Percentiles rank a stretch among this genome's conserved stretches.
Conservation (phyloP, 2,329 filamentous ascomycete species). For the Ophiosphaerella herpotricha region DNA sequence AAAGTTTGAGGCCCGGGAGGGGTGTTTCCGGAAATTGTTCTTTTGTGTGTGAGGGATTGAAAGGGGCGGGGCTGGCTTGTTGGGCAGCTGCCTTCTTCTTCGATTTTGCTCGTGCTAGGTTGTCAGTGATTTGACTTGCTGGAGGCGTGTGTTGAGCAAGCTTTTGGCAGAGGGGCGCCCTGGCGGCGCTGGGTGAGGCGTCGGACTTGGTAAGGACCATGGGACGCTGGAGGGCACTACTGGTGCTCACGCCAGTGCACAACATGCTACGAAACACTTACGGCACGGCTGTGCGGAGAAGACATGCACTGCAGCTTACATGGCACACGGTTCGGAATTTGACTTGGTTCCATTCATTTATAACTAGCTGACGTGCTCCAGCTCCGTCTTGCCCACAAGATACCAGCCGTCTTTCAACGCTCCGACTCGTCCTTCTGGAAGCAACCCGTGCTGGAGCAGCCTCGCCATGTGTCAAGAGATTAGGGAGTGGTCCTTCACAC, state of each 20-base stretch:
- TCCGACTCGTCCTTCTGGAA: conserved; percentile 1
- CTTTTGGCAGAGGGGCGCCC: no score
- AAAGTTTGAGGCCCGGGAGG: no score
- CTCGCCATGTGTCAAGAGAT: conserved; percentile 19
- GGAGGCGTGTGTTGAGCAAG: no score
- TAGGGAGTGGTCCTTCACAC: conserved; percentile 28
- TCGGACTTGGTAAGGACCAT: background rate
- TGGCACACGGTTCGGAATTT: conserved; percentile 2
- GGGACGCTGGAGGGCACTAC: conserved; percentile 11
- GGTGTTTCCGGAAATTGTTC: conserved; percentile 8
- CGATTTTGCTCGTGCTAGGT: no score
- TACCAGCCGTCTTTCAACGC: conserved; percentile 6
- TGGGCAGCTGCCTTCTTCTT: no score
- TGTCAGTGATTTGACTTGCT: no score
- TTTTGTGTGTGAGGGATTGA: background rate
- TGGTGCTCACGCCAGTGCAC: conserved; percentile 31
- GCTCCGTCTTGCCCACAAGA: conserved; percentile 5
- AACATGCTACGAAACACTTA: conserved; percentile 32
- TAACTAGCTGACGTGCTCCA: conserved; percentile 23
- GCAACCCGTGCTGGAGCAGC: conserved; percentile 18
- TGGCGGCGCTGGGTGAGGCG: no score
- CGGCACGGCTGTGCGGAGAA: conserved; percentile 23
- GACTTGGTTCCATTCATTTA: conserved; percentile 21
- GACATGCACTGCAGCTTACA: conserved; percentile 22
- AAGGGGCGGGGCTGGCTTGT: no score